Evolutionary conservation across 345 rosid genomes (phyloP).

Genomic region (Kernera saxatilis): DNA sequence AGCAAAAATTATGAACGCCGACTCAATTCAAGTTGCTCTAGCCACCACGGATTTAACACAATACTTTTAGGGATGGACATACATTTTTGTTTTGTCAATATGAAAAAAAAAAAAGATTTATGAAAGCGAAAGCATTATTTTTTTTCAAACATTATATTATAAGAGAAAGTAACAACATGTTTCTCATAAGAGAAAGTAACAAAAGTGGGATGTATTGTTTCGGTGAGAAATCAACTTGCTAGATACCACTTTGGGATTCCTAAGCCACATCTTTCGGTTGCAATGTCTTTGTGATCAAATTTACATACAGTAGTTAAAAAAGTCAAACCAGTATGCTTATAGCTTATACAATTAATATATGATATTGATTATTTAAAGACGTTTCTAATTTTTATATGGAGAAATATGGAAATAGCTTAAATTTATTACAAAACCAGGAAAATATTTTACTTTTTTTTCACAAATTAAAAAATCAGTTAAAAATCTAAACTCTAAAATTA

Average conservation of each 20-base stretch:
- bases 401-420: background rate
- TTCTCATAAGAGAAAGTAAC: background rate
- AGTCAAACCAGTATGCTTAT: background rate
- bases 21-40: constrained; percentile 1
- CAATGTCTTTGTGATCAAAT: background rate
- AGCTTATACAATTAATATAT: background rate
- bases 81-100: background rate
- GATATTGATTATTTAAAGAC: background rate
- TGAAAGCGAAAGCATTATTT: background rate
- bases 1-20: background rate
- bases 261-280: background rate
- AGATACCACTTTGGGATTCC: background rate
- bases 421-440: background rate
- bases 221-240: constrained; percentile 13
- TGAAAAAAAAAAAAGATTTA: background rate
- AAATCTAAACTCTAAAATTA: no score
- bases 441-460: background rate
- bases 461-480: no score
- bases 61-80: background rate
- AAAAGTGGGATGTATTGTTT: constrained; percentile 1
- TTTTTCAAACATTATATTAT: no score
- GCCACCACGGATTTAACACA: background rate
- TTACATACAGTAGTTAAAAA: background rate
- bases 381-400: background rate
- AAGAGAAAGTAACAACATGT: background rate